Base-by-base conservation (phyloP, 495 filamentous ascomycete species). In the Neurospora tetraspora region DNA sequence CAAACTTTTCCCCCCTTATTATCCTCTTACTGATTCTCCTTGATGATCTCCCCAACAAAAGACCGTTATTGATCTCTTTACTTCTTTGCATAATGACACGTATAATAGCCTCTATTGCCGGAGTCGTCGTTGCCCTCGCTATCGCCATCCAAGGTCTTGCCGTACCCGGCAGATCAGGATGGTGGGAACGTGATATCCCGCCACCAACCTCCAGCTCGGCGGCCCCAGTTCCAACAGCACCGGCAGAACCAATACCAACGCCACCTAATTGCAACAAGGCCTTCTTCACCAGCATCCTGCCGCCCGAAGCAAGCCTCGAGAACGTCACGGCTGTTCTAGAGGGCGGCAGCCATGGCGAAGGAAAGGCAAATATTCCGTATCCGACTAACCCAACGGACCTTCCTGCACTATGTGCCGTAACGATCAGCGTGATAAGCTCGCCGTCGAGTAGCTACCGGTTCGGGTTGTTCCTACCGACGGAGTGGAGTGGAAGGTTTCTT, bases 391-490 rank as follows among this genome's bases (percentile, higher is more conserved):
- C 85, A 1, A 85, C 82, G 5, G 74, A 80, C 40, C 78, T 89
- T 5, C 86, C 85, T 0, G 84, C 81, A 27, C 71, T 85, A 10
- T 89, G 87, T 72, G 86, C 84, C 8, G 81, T 87, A 12, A 82
- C 81, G 1, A 75, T 88, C 42, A 81, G 82, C 18, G 85, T 87
- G 10, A 75, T 75, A 0, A 85, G 83, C 3, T 86, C 85, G 8
- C 23, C 77, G 4, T 76, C 74, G 23, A 85, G 83, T 10, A 76
- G 74, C 3, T 88, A 83, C 72, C 82, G 84, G 39, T 82, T 88
- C 53, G 87, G 86, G 1, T 72, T 89, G 5, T 86, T 88, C 75
- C 74, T 89, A 18, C 88, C 87, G 0, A 74, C 81, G 0, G 70
- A 77, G 11, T 88, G 86, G 86, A 85, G 86, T 71, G 74, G 73